Base-by-base conservation (phyloP, 306 rosid genomes). In the Glycine soja region DNA sequence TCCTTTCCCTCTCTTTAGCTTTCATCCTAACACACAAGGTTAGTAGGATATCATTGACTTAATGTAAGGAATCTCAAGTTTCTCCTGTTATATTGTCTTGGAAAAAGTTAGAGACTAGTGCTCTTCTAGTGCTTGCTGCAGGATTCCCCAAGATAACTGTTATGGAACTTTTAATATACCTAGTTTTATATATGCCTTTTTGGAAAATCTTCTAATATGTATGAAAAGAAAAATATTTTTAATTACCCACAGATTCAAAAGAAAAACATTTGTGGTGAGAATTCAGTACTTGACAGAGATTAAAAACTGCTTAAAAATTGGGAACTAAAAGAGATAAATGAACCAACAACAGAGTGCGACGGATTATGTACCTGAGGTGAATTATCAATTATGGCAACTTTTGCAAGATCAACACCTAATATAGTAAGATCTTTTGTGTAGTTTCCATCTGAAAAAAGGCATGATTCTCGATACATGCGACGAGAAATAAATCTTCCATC, bases 381-480 rank as follows among this genome's bases (percentile, higher is more conserved):
- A 88, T 95, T 95, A 84, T 95, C 99, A 84, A 95, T 77, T 80
- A 95, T 95, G 75, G 85, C 98, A 81, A 95, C 93, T 81, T 92
- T 95, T 72, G 96, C 93, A 65, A 93, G 92, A 86, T 95, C 98
- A 80, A 90, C 83, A 81, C 94, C 98, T 88, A 95, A 87, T 53
- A 95, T 88, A 58, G 97, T 91, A 90, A 95, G 85, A 90, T 95
- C 99, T 86, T 93, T 95, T 38, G 97, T 95, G 86, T 93, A 93
- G 83, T 89, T 89, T 76, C 99, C 99, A 81, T 95, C 94, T 52
- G 92, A 80, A 83, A 95, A 91, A 79, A 95, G 83, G 86, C 99
- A 95, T 10, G 98, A 93, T 68, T 95, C 99, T 74, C 98, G 92
- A 84, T 93, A 95, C 67, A 92, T 70, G 24, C 90, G 92, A 62